These are phyloP conservation scores for Lablab purpureus DNA, from an alignment of 306 rosid species.

Conservation along the genomic window DNA sequence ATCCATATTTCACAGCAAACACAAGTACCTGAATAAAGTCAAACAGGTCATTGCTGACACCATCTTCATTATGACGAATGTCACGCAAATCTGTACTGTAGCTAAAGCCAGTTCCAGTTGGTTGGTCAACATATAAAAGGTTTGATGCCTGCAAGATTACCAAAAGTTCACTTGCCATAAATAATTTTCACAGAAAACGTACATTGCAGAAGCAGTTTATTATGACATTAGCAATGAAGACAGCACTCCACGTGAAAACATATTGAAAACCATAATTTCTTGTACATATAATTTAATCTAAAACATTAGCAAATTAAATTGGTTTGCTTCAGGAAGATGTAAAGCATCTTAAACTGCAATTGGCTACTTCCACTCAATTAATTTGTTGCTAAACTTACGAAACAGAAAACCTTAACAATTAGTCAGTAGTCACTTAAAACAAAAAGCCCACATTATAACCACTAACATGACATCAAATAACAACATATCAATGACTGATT, in stretches of 20 bases:
- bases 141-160: slow-evolving; percentile 74
- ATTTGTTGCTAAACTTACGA: slow-evolving; percentile 14
- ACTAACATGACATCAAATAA: slow-evolving; percentile 26
- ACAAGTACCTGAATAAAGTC: slow-evolving; percentile 82
- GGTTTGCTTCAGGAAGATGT: slow-evolving; percentile 1
- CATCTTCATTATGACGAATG: slow-evolving; percentile 80
- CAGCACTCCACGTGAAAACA: background rate
- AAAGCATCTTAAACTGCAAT: slow-evolving; percentile 35
- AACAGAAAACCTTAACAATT: slow-evolving; percentile 21
- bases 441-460: slow-evolving; percentile 24
- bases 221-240: background rate
- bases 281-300: background rate
- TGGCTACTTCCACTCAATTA: slow-evolving; percentile 15
- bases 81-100: slow-evolving; percentile 74
- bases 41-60: slow-evolving; percentile 84
- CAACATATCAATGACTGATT: slow-evolving; percentile 6
- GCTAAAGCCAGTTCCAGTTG: slow-evolving; percentile 93
- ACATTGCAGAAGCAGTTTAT: slow-evolving; percentile 35
- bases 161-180: slow-evolving; percentile 28
- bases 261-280: background rate
- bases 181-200: slow-evolving; percentile 27
- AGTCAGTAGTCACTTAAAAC: slow-evolving; percentile 7
- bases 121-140: slow-evolving; percentile 91
- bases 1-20: slow-evolving; percentile 9
- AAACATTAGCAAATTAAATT: slow-evolving; percentile 1